Evolutionary conservation across 2,329 filamentous ascomycete species (phyloP).

Genomic region (Pseudogymnoascus sp.): DNA sequence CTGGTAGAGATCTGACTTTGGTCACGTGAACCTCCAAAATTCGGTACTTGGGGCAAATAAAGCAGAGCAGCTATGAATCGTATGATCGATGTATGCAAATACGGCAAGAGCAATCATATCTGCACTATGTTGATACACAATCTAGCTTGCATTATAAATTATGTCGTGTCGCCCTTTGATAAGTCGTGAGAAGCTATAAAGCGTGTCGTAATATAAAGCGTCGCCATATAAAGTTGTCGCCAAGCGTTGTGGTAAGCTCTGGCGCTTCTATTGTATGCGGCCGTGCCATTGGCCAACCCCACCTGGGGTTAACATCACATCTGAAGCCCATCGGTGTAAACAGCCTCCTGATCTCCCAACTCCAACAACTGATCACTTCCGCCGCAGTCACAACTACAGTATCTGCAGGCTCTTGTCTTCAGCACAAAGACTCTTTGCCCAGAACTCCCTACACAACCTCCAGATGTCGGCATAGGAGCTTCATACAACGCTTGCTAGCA

Average conservation of each 20-base stretch:
- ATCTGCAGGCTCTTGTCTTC: neutral
- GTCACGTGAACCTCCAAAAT: constrained; percentile 1
- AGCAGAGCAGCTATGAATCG: neutral
- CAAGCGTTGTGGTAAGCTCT: constrained; percentile 5
- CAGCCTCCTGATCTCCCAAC: neutral
- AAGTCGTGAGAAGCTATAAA: neutral
- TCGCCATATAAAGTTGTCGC: neutral
- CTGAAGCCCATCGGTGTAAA: constrained; percentile 6
- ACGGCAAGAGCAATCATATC: neutral
- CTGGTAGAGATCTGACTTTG: neutral
- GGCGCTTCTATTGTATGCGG: neutral
- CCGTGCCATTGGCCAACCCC: constrained; percentile 6
- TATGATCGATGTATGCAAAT: neutral
- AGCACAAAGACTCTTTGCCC: neutral
- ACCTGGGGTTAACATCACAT: constrained; percentile 8
- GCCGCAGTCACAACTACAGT: neutral
- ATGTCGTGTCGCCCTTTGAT: constrained; percentile 2
- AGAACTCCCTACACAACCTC: neutral
- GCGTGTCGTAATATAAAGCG: constrained; percentile 1
- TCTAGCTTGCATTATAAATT: neutral
- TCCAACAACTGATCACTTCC: neutral
- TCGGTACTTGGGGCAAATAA: neutral
- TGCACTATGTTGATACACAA: neutral
- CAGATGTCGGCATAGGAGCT: constrained; percentile 3
- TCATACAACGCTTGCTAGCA: constrained; percentile 5